Evolutionary conservation across 257 asterid genomes (phyloP).

Genomic region (Primulina tabacum): DNA sequence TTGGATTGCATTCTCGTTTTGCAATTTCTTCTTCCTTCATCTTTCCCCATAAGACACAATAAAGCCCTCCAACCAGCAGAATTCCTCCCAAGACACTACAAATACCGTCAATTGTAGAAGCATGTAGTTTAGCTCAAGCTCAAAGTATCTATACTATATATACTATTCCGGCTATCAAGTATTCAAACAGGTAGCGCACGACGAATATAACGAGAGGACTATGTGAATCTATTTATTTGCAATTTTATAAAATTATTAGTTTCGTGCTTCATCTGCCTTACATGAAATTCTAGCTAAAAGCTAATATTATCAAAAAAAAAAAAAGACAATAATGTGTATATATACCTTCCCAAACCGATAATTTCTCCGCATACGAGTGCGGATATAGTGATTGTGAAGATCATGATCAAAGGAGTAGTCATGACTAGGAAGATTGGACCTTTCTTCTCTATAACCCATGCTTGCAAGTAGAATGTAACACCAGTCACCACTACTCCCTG

Average conservation of each 20-base stretch:
- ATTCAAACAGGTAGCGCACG: too few species aligned
- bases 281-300: too few species aligned
- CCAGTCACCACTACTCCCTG: slow-evolving; percentile 91
- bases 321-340: too few species aligned
- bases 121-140: too few species aligned
- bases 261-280: neutral
- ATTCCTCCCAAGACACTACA: slow-evolving; percentile 70
- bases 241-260: neutral
- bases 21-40: slow-evolving; percentile 49
- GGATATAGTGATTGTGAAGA: slow-evolving; percentile 59
- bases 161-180: too few species aligned
- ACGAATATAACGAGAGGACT: too few species aligned
- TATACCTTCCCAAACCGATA: slow-evolving; percentile 67
- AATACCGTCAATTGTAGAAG: neutral
- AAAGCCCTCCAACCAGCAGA: slow-evolving; percentile 72
- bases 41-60: slow-evolving; percentile 83
- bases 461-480: slow-evolving; percentile 67
- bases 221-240: too few species aligned
- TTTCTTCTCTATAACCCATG: slow-evolving; percentile 83
- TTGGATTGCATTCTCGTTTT: slow-evolving; percentile 20
- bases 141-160: neutral
- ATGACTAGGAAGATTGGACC: slow-evolving; percentile 80
- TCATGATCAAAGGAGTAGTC: slow-evolving; percentile 60
- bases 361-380: slow-evolving; percentile 65
- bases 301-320: too few species aligned